Evolutionary conservation across 345 rosid genomes (phyloP), one percentile per base, ranked within the genome.

Genomic region (Limnanthes douglasii): DNA sequence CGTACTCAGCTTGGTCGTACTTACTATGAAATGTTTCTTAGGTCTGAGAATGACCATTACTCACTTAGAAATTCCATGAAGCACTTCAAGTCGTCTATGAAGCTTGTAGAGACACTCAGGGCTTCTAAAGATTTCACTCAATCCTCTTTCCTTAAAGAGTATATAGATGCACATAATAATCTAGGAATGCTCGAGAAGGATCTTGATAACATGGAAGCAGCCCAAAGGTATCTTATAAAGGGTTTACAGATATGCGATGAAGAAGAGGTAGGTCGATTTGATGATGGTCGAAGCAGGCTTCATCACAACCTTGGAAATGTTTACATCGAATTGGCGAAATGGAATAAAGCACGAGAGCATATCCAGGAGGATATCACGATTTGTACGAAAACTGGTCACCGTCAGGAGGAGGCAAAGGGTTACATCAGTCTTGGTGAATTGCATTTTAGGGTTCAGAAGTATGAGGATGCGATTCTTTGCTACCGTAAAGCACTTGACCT

Each of bases 351-450:
- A 31, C 48, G 57, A 41, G 45, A 72, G 16, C 92, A 90, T 41
- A 73, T 78, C 35, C 72, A 75, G 60, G 78, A 70, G 61, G 96
- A 90, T 52, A 74, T 90, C 25, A 39, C 51, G 21, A 84, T 90
- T 40, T 90, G 98, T 46, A 70, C 66, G 59, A 59, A 54, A 39
- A 80, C 84, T 16, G 65, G 52, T 38, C 96, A 90, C 40, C 6
- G 50, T 37, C 80, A 80, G 58, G 98, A 96, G 34, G 94, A 84
- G 70, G 96, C 98, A 26, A 90, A 90, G 50, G 98, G 94, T 32
- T 84, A 72, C 37, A 78, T 90, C 35, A 90, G 84, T 66, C 98
- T 90, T 11, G 98, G 94, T 18, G 94, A 84, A 45, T 43, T 77
- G 59, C 85, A 78, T 41, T 59, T 75, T 46, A 80, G 61, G 56